These are phyloP conservation scores for Penicillium crystallinum DNA, from an alignment of 495 filamentous ascomycete species.

Conservation along the genomic window DNA sequence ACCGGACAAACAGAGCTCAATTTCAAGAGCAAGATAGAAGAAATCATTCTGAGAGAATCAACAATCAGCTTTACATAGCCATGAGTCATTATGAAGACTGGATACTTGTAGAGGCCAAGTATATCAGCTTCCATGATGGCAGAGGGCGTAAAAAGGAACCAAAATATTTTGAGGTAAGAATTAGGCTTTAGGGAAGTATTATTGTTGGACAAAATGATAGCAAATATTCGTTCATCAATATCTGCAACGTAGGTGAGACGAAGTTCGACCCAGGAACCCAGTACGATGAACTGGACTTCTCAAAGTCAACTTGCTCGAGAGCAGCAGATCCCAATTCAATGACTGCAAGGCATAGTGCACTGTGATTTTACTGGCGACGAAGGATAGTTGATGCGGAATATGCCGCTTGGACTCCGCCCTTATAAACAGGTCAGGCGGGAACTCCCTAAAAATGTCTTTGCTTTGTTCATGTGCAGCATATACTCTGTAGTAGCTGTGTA, in stretches of 20 bases:
- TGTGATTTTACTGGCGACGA: neutral
- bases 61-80: neutral
- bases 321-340: conserved; percentile 2
- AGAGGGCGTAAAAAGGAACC: conserved; percentile 2
- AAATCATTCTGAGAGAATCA: neutral
- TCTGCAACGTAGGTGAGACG: conserved; percentile 1
- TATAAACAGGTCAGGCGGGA: conserved; percentile 7
- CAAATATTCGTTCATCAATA: conserved; percentile 6
- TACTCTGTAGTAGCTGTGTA: conserved; percentile 4
- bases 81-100: neutral
- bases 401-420: conserved; percentile 2
- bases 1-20: neutral
- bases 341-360: conserved; percentile 2
- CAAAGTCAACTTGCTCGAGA: neutral
- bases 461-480: conserved; percentile 1
- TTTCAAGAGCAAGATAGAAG: conserved; percentile 1
- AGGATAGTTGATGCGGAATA: neutral
- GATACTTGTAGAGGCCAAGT: conserved; percentile 9
- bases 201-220: conserved; percentile 3
- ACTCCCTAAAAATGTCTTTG: conserved; percentile 5
- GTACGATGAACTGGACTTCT: neutral
- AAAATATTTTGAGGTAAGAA: conserved; percentile 5
- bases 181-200: conserved; percentile 1
- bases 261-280: neutral
- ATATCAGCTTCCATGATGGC: conserved; percentile 5